Evolutionary conservation across 176 grass and related monocot species (phyloP).

Genomic region (Neostapfia colusana): DNA sequence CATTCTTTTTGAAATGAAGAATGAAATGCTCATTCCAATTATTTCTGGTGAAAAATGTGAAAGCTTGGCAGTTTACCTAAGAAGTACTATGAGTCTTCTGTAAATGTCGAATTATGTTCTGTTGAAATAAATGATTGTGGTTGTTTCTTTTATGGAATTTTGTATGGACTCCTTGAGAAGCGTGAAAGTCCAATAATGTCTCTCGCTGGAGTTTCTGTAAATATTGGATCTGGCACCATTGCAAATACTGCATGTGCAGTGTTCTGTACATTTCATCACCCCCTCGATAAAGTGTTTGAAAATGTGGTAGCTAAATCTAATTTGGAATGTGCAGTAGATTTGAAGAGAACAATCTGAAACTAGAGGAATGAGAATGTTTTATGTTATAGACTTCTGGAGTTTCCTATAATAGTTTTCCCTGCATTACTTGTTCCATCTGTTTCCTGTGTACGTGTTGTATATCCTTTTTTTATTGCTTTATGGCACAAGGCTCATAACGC

Average conservation of each 20-base stretch:
- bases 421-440: background rate
- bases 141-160: background rate
- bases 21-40: background rate
- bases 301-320: slow-evolving; percentile 8
- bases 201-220: background rate
- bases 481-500: slow-evolving; percentile 34
- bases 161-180: background rate
- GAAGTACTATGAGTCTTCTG: slow-evolving; percentile 8
- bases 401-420: background rate
- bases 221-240: slow-evolving; percentile 27
- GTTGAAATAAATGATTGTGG: slow-evolving; percentile 3
- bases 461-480: background rate
- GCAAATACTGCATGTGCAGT: background rate
- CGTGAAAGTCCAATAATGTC: slow-evolving; percentile 9
- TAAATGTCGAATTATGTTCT: background rate
- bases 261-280: slow-evolving; percentile 16
- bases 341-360: background rate
- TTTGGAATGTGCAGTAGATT: background rate
- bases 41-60: background rate
- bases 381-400: background rate
- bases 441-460: background rate
- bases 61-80: background rate
- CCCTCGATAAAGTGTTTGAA: background rate
- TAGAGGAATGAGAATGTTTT: background rate
- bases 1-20: background rate